A percentile compares a stretch with the other conserved stretches of the same genome.
Conservation (phyloP, 116 monocot species). For the Iris pallida region DNA sequence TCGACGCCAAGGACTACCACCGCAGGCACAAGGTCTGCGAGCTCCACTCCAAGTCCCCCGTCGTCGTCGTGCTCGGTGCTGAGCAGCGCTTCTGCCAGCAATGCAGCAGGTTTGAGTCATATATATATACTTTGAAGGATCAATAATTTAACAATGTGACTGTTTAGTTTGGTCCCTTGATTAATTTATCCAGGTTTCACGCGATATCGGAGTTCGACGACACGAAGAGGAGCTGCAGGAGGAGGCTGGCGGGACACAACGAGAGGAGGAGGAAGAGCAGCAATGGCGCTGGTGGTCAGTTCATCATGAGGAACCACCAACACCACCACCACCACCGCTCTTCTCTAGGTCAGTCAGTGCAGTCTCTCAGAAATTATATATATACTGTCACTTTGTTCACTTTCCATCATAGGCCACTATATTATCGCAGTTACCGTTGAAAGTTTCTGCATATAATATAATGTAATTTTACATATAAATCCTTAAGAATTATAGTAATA, state of each 20-base stretch:
- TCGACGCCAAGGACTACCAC: slow-evolving; percentile 19
- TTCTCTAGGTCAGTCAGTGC: too few species aligned
- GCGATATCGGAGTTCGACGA: slow-evolving; percentile 27
- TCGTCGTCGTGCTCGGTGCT: slow-evolving; percentile 21
- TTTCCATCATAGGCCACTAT: too few species aligned
- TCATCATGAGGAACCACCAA: neutral
- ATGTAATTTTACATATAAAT: neutral
- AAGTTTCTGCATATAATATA: too few species aligned
- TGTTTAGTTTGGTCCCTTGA: too few species aligned
- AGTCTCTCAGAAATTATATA: too few species aligned
- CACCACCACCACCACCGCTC: too few species aligned
- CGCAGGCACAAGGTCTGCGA: slow-evolving; percentile 21
- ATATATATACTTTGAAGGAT: neutral
- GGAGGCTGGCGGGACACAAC: slow-evolving; percentile 32
- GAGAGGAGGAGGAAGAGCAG: slow-evolving; percentile 23
- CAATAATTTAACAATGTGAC: too few species aligned
- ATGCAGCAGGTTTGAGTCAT: slow-evolving; percentile 17
- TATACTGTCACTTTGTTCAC: too few species aligned
- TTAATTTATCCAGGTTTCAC: slow-evolving; percentile 19
- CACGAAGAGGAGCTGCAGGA: slow-evolving; percentile 24
- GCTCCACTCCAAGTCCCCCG: slow-evolving; percentile 25
- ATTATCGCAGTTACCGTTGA: too few species aligned
- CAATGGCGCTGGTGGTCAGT: neutral
- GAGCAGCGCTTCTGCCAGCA: slow-evolving; percentile 42
- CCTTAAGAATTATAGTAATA: neutral